Base-by-base conservation (phyloP, 2,329 filamentous ascomycete genomes). In the Ceratocystiopsis minuta region DNA sequence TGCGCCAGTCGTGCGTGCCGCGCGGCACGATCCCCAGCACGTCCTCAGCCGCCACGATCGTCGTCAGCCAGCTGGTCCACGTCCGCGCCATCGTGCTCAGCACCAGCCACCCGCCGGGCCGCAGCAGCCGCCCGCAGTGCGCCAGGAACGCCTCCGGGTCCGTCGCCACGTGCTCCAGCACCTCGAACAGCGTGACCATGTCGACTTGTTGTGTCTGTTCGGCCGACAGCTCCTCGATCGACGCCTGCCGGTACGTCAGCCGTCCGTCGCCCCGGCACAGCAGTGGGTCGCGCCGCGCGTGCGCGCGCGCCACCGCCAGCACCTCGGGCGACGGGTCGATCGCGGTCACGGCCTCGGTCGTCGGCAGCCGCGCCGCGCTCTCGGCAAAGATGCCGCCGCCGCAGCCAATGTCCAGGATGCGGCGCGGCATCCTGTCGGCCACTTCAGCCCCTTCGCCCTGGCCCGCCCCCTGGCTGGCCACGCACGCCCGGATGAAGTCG, bases 331-430 rank as follows among this genome's bases (percentile, higher is more conserved):
- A 82, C 0, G 85, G 82, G 58, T 92, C 84, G 50, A 92, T 79
- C 38, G 78, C 84, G 0, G 76, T 78, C 3, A 90, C 82, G 40
- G 64, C 69, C 3, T 56, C 55, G 0, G 80, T 82, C 36, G 62
- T 66, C 0, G 70, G 61, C 32, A 87, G 61, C 6, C 84, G 70
- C 1, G 84, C 83, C 1, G 83, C 81, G 16, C 75, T 81, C 60
- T 96, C 90, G 44, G 88, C 86, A 57, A 96, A 95, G 58, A 96
- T 96, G 47, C 90, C 90, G 17, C 88, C 90, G 47, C 90, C 90
- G 60, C 90, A 96, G 50, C 90, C 90, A 45, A 98, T 74, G 59
- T 98, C 90, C 41, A 98, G 78, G 59, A 85, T 93, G 32, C 69
- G 68, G 4, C 85, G 64, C 16, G 66, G 10, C 24, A 28, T 28